Evolutionary conservation across 768 basidiomycete species (phyloP).

Genomic region (Auricularia auricula-judae): DNA sequence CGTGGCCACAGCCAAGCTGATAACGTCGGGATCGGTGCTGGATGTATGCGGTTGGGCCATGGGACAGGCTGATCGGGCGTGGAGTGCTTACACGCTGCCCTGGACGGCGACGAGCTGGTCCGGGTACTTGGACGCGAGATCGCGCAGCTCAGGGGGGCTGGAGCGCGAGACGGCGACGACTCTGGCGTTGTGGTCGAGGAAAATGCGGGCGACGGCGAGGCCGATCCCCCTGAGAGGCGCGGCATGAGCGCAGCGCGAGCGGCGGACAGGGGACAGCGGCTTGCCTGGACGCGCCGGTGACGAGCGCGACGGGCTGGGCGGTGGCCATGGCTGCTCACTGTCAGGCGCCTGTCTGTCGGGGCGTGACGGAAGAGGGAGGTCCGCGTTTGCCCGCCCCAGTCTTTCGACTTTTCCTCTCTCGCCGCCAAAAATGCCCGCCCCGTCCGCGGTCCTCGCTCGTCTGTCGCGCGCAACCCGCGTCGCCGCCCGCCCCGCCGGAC

Average conservation of each 20-base stretch:
- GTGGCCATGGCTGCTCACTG: too few species aligned
- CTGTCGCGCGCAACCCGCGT: constrained; percentile 6
- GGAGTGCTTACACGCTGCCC: constrained; percentile 63
- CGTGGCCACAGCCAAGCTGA: constrained; percentile 43
- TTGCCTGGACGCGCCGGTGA: constrained; percentile 8
- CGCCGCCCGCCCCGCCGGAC: background rate
- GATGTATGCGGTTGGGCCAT: too few species aligned
- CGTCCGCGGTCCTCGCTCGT: background rate
- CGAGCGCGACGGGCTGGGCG: constrained; percentile 46
- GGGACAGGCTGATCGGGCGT: constrained; percentile 2
- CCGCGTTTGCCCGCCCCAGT: background rate
- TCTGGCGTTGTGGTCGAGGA: constrained; percentile 53
- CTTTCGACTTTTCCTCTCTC: constrained; percentile 1
- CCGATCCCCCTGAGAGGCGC: constrained; percentile 50
- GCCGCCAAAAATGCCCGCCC: background rate
- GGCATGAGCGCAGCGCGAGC: constrained; percentile 6
- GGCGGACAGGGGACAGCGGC: constrained; percentile 14
- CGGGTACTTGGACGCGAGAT: constrained; percentile 31
- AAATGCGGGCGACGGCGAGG: constrained; percentile 58
- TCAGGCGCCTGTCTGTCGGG: background rate
- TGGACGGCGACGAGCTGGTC: constrained; percentile 39
- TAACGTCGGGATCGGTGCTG: constrained; percentile 49
- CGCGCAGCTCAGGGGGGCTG: constrained; percentile 48
- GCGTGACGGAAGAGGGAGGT: background rate
- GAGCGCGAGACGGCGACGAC: constrained; percentile 74